Evolutionary conservation across 2,329 filamentous ascomycete species (phyloP).

Genomic region (Cladosporium sp.): DNA sequence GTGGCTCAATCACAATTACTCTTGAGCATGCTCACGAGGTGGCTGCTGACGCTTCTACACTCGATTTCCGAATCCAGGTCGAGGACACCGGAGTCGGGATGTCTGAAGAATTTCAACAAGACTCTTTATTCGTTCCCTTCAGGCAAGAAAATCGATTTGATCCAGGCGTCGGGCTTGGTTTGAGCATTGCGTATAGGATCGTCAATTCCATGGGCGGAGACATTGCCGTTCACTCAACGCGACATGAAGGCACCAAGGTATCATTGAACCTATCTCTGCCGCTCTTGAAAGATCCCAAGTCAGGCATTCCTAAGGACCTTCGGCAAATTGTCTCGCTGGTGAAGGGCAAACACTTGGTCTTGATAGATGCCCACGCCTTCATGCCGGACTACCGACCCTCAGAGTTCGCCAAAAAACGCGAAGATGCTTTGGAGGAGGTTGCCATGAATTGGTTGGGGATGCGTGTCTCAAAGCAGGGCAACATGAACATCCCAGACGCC

Average conservation of each 20-base stretch:
- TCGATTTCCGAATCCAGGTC: slow-evolving; percentile 15
- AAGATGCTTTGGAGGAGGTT: slow-evolving; percentile 16
- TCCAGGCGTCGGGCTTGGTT: slow-evolving; percentile 30
- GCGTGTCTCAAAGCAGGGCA: slow-evolving; percentile 12
- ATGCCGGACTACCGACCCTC: not conserved
- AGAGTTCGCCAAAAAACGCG: slow-evolving; percentile 12
- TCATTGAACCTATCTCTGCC: slow-evolving; percentile 15
- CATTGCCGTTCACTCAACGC: slow-evolving; percentile 50
- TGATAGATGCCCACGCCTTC: slow-evolving; percentile 12
- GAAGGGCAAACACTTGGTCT: slow-evolving; percentile 16
- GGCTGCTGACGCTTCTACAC: slow-evolving; percentile 1
- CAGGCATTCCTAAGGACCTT: not conserved
- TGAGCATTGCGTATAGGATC: slow-evolving; percentile 29
- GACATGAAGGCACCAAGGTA: slow-evolving; percentile 22
- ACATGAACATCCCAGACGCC: slow-evolving; percentile 15
- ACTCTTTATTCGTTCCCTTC: slow-evolving; percentile 30
- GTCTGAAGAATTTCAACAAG: slow-evolving; percentile 24
- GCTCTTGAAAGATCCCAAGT: slow-evolving; percentile 2
- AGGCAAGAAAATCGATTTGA: slow-evolving; percentile 29
- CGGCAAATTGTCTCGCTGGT: not conserved
- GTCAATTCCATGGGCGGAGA: slow-evolving; percentile 54
- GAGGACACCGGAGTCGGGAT: slow-evolving; percentile 32
- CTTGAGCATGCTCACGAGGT: slow-evolving; percentile 23
- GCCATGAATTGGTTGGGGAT: slow-evolving; percentile 20
- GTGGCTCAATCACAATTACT: slow-evolving; percentile 35